Percentiles rank a stretch among this genome's conserved stretches.
Evolutionary conservation across 139 green algal genomes (phyloP).

Genomic region (Zygnema circumcarinatum): DNA sequence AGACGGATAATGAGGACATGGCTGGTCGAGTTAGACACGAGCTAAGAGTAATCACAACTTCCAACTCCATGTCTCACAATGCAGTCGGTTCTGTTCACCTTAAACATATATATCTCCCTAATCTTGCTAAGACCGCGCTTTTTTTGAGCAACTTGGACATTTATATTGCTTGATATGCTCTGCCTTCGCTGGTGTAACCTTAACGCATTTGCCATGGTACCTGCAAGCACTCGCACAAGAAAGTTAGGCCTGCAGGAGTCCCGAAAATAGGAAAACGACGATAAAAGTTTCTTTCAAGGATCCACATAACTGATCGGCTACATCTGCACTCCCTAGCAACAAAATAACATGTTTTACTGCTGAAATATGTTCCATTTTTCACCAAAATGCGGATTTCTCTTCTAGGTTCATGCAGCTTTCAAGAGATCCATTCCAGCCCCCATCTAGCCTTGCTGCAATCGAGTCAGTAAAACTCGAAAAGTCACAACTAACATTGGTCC

Average conservation of each 20-base stretch:
- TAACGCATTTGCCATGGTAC: conserved; percentile 63
- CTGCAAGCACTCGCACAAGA: conserved; percentile 13
- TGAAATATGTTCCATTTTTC: too few relatives aligned
- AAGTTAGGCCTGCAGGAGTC: not conserved
- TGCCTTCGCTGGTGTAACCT: conserved; percentile 60
- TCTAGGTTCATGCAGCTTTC: too few relatives aligned
- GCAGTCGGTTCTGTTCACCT: not conserved
- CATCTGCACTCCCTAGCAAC: too few relatives aligned
- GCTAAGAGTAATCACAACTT: not conserved
- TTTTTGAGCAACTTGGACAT: conserved; percentile 55
- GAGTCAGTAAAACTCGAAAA: too few relatives aligned
- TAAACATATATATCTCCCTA: not conserved
- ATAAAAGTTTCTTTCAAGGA: too few relatives aligned
- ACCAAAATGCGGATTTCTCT: too few relatives aligned
- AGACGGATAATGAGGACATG: conserved; percentile 3
- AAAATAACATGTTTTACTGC: too few relatives aligned
- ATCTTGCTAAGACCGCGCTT: conserved; percentile 28
- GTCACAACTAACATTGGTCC: too few relatives aligned
- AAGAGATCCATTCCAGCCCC: too few relatives aligned
- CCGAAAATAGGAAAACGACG: not conserved
- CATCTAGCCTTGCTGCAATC: too few relatives aligned
- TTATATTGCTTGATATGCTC: conserved; percentile 66
- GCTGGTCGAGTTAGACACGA: not conserved
- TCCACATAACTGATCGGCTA: too few relatives aligned
- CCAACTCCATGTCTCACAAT: not conserved